Conservation (phyloP, 768 basidiomycete genomes). For the Mrakia hoshinonis region DNA sequence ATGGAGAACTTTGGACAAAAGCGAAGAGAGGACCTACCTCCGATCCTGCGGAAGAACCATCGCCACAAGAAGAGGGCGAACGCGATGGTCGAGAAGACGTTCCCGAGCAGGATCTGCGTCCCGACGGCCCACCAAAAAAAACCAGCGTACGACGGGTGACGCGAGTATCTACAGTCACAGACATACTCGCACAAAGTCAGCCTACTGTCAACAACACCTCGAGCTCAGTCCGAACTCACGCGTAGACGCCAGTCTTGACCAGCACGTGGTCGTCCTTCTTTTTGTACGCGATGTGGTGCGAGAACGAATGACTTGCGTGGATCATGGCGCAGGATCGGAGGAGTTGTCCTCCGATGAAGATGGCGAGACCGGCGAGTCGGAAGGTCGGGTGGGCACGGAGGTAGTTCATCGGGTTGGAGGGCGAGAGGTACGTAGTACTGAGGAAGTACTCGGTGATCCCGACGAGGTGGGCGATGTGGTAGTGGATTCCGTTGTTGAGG, state of each 20-base stretch:
- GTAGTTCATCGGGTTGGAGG: constrained; percentile 36
- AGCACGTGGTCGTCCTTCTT: constrained; percentile 67
- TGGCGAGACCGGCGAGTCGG: constrained; percentile 46
- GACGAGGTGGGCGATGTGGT: constrained; percentile 70
- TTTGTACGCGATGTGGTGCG: constrained; percentile 69
- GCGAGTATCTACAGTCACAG: constrained; percentile 66
- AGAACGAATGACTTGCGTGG: constrained; percentile 86
- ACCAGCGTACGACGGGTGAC: constrained; percentile 93
- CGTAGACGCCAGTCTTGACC: constrained; percentile 82
- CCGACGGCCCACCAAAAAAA: constrained; percentile 98
- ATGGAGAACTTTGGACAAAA: background rate
- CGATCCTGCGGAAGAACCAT: constrained; percentile 76
- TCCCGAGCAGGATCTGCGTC: constrained; percentile 84
- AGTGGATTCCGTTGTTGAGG: constrained; percentile 75
- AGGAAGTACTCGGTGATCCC: constrained; percentile 75
- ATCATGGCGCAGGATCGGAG: constrained; percentile 92
- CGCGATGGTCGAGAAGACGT: constrained; percentile 60
- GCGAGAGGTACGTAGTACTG: constrained; percentile 55
- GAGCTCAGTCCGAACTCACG: constrained; percentile 59
- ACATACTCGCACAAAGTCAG: too few relatives aligned
- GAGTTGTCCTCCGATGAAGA: constrained; percentile 63
- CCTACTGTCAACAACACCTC: background rate
- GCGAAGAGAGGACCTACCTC: constrained; percentile 50
- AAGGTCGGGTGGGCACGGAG: background rate
- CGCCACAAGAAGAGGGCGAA: constrained; percentile 66